Conservation (phyloP, 768 basidiomycete species). For the Amanita molliuscula region DNA sequence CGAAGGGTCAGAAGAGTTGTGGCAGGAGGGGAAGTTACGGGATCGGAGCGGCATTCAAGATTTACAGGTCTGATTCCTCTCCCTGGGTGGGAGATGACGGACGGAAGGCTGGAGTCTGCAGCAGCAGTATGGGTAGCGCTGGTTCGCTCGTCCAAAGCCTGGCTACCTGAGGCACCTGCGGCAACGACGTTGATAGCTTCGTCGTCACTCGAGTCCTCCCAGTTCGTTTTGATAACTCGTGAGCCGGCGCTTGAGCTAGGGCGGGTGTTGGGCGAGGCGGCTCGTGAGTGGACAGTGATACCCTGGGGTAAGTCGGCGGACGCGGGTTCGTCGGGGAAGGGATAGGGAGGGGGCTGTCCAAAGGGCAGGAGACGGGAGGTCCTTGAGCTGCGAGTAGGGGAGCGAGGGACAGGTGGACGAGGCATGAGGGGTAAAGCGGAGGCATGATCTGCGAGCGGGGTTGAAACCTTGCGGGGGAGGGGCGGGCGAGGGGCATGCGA, state of each 20-base stretch:
- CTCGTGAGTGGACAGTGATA: constrained; percentile 31
- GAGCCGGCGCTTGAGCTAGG: constrained; percentile 20
- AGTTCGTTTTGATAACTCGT: constrained; percentile 46
- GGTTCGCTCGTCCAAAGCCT: constrained; percentile 75
- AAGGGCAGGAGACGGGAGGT: constrained; percentile 24
- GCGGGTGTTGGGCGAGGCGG: constrained; percentile 44
- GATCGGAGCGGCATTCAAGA: constrained; percentile 41
- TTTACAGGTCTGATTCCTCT: constrained; percentile 57
- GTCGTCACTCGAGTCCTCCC: constrained; percentile 78
- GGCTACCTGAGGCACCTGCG: constrained; percentile 73
- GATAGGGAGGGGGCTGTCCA: constrained; percentile 65
- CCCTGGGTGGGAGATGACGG: constrained; percentile 15
- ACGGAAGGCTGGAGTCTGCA: constrained; percentile 20
- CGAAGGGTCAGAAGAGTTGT: constrained; percentile 55
- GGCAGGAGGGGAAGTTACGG: constrained; percentile 39
- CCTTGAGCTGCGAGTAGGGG: constrained; percentile 18
- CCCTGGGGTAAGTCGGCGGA: neutral
- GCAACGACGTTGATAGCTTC: constrained; percentile 80
- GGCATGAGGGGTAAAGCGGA: constrained; percentile 23
- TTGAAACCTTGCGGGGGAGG: constrained; percentile 31
- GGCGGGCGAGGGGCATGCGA: constrained; percentile 17
- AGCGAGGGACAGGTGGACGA: constrained; percentile 13
- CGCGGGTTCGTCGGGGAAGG: constrained; percentile 9
- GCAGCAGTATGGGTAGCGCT: constrained; percentile 39
- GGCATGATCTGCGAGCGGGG: constrained; percentile 14